Evolutionary conservation across 2,329 filamentous ascomycete genomes (phyloP).

Genomic region (Fusarium sp.): DNA sequence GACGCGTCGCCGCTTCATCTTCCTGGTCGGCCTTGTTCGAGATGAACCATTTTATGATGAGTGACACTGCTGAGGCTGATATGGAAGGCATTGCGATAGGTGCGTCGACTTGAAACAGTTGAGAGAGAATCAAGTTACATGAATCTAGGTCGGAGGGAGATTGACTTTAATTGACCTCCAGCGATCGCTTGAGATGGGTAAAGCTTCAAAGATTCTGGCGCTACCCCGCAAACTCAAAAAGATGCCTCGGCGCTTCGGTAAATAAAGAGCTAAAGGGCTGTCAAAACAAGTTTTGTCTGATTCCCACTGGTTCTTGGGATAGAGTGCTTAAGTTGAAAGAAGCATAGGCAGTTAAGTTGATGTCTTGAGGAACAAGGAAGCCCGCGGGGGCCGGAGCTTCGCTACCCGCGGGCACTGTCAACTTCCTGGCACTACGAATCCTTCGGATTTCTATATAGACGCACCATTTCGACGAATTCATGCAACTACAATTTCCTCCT

Average conservation of each 20-base stretch:
- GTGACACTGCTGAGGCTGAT: neutral
- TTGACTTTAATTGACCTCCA: neutral
- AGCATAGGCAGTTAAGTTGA: neutral
- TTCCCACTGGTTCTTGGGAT: neutral
- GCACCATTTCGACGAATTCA: no score
- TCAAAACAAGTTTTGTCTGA: accelerated
- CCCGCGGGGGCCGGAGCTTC: neutral
- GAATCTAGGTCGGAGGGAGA: accelerated
- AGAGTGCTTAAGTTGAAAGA: neutral
- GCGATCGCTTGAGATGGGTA: accelerated
- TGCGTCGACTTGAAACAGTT: accelerated
- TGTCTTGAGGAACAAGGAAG: neutral
- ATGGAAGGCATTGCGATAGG: neutral
- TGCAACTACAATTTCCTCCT: neutral
- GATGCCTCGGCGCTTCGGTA: neutral
- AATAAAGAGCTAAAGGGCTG: no score
- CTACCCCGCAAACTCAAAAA: neutral
- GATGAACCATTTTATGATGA: neutral
- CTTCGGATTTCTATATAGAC: no score
- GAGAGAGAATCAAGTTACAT: accelerated
- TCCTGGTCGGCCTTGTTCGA: neutral
- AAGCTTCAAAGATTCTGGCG: neutral
- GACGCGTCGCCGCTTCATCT: neutral
- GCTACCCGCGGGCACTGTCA: neutral
- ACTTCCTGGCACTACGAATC: neutral